Conservation (phyloP, 176 grass and related monocot species). For the Canna indica region DNA sequence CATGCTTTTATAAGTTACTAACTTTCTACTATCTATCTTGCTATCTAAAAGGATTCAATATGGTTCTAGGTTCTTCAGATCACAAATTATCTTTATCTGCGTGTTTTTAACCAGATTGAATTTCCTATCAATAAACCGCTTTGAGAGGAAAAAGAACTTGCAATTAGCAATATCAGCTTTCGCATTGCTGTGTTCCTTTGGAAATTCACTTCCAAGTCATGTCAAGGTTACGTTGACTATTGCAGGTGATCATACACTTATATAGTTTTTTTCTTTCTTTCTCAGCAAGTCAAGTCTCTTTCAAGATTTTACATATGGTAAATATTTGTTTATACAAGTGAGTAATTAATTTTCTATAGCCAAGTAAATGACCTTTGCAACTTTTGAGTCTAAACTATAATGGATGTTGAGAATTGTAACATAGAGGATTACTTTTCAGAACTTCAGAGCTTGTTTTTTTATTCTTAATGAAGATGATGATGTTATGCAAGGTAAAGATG, state of each 20-base stretch:
- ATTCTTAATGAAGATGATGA: no score
- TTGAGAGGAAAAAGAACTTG: constrained; percentile 97
- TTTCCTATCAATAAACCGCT: constrained; percentile 89
- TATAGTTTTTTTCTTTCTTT: neutral
- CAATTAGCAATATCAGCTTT: constrained; percentile 86
- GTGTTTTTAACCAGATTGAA: constrained; percentile 48
- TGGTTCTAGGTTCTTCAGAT: constrained; percentile 3
- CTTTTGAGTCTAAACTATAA: no score
- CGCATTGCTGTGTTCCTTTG: constrained; percentile 53
- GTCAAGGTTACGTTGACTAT: constrained; percentile 63
- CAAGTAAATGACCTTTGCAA: no score
- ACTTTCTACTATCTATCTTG: constrained; percentile 45
- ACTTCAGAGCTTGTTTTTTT: no score
- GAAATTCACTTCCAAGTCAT: constrained; percentile 29
- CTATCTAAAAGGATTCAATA: neutral
- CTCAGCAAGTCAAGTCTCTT: no score
- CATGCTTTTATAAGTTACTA: constrained; percentile 73
- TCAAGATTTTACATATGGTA: no score
- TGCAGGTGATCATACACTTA: constrained; percentile 42
- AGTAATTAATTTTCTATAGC: no score
- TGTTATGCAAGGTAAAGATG: no score
- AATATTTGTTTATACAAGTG: no score
- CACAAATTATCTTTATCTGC: neutral
- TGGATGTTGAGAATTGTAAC: no score
- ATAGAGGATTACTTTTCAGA: no score